A percentile compares a stretch with the other conserved stretches of the same genome.
Conservation (phyloP, 805 yeast genomes). For the Metschnikowia dekortorum region DNA sequence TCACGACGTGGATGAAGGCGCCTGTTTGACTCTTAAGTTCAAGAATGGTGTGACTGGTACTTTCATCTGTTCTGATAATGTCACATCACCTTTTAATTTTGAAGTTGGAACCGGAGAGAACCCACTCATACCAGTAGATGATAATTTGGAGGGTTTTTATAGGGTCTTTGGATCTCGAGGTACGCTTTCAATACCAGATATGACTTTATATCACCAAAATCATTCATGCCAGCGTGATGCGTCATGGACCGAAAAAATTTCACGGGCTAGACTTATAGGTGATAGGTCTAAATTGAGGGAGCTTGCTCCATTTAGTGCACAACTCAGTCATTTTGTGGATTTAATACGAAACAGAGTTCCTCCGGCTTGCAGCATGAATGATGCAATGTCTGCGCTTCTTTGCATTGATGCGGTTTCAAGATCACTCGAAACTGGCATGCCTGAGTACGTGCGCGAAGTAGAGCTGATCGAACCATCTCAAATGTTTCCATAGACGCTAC, state of each 20-base stretch:
- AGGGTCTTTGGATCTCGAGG: conserved; percentile 37
- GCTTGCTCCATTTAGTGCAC: conserved; percentile 33
- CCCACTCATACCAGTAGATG: conserved; percentile 34
- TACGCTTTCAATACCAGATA: conserved; percentile 38
- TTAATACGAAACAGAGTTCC: conserved; percentile 25
- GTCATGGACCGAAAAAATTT: conserved; percentile 25
- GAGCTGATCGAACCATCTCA: conserved; percentile 15
- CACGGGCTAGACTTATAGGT: conserved; percentile 11
- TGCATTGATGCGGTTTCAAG: conserved; percentile 34
- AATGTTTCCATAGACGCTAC: not conserved
- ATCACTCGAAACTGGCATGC: conserved; percentile 32
- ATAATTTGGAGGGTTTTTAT: conserved; percentile 31
- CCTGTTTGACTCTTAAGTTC: conserved; percentile 36
- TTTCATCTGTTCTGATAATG: conserved; percentile 39
- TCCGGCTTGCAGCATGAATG: conserved; percentile 32
- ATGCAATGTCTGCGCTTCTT: conserved; percentile 34
- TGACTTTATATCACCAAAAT: conserved; percentile 33
- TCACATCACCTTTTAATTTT: conserved; percentile 38
- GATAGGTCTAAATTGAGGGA: conserved; percentile 14
- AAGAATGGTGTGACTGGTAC: conserved; percentile 37
- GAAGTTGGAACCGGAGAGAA: conserved; percentile 43
- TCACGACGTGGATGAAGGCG: conserved; percentile 38
- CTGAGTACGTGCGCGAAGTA: conserved; percentile 25
- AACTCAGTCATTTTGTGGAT: conserved; percentile 35
- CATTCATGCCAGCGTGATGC: conserved; percentile 4